Base-by-base conservation (phyloP, 2,329 filamentous ascomycete species). In the Botryotinia convoluta region DNA sequence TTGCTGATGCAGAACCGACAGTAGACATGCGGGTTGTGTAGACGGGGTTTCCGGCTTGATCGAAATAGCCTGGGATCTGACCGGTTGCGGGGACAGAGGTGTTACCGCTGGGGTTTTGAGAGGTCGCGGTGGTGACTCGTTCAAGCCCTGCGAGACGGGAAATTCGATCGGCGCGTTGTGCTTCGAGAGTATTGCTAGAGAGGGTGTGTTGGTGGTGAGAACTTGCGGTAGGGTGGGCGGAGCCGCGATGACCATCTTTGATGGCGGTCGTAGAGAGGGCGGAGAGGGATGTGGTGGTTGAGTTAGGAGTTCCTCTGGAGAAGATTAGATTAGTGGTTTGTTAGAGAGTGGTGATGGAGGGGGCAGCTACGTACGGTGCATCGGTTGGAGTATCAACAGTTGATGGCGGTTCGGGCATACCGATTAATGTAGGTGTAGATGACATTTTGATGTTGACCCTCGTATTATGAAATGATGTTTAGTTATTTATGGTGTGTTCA, bases 71-170 rank as follows among this genome's bases (percentile, higher is more conserved):
- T 2, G 90, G 88, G 44, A 86, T 87, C 61, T 80, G 79, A 18
- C 77, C 79, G 10, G 69, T 61, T 14, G 57, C 61, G 5, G 75
- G 60, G 0, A 67, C 60, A n/a, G 67, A 61, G 82, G 75, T 75
- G 80, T 76, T 77, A 79, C 78, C 78, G 79, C 75, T 83, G 78
- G 75, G 79, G 80, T 80, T 74, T 51, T 76, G 69, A 10, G 83
- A 79, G 75, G 93, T 91, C 61, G 92, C 87, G n/a, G 93, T 93
- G 26, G 92, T 91, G 73, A 98, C 91, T 73, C 93, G 90, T 82
- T 97, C 94, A 54, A 98, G 89, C n/a, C 95, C 95, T 20, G 95
- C 93, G 35, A 98, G 90, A 69, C 95, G 94, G 61, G 94, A 97
- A 83, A 98, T 98, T 79, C 95, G 94, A 83, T 98, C 95, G 76